phyloP scores from a whole-genome alignment of 2,329 filamentous ascomycete genomes.

The Graphilbum ipis-grandicollis region DNA sequence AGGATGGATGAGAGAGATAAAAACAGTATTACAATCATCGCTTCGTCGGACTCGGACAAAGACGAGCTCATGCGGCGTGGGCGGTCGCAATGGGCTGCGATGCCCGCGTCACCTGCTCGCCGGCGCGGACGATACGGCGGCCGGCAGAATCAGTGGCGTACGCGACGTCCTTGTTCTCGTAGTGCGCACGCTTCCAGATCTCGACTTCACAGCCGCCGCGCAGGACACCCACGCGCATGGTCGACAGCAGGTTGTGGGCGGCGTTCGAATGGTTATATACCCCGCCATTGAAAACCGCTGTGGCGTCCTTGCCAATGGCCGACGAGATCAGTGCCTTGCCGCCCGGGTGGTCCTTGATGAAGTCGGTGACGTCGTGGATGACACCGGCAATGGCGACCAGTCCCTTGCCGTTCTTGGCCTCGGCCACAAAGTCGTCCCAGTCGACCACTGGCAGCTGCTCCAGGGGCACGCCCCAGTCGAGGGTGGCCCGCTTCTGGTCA shows the following conservation, averaged over 20 bases:
- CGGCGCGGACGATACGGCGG: conserved; percentile 70
- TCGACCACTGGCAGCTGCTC: conserved; percentile 73
- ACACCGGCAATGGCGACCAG: conserved; percentile 68
- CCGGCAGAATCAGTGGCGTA: conserved; percentile 68
- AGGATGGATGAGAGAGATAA: too few species aligned
- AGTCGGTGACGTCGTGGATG: conserved; percentile 68
- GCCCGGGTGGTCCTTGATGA: conserved; percentile 82
- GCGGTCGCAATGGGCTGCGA: conserved; percentile 64
- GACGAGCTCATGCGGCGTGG: conserved; percentile 27
- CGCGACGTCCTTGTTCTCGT: conserved; percentile 68
- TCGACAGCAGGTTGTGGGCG: conserved; percentile 74
- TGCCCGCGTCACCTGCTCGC: conserved; percentile 71
- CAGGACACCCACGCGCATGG: conserved; percentile 76
- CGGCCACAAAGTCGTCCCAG: conserved; percentile 72
- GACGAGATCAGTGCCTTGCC: conserved; percentile 73
- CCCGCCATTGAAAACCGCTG: conserved; percentile 81
- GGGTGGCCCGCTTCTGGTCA: conserved; percentile 63
- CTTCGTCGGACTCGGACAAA: not conserved
- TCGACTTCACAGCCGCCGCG: conserved; percentile 78
- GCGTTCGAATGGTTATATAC: conserved; percentile 84
- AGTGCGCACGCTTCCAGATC: conserved; percentile 79
- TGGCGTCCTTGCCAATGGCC: conserved; percentile 73
- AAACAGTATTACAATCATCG: too few species aligned
- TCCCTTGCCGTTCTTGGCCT: conserved; percentile 60
- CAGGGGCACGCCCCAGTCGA: conserved; percentile 76